Conservation (phyloP, 768 basidiomycete species). For the Russula compacta region DNA sequence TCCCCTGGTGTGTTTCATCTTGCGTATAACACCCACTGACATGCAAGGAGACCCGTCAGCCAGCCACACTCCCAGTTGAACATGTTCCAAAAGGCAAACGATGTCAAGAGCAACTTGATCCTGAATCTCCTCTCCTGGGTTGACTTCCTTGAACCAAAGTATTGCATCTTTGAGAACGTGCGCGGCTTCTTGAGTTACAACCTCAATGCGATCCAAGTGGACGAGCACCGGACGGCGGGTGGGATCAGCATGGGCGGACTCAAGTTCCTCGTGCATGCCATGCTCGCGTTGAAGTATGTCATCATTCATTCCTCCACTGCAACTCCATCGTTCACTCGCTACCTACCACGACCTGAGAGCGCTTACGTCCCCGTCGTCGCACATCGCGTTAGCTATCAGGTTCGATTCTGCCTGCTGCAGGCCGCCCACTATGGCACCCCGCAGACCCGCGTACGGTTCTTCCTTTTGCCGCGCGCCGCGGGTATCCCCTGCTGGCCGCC, state of each 20-base stretch:
- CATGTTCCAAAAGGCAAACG: conserved; percentile 58
- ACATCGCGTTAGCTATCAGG: conserved; percentile 32
- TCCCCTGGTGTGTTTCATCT: conserved; percentile 51
- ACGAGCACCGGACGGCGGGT: conserved; percentile 41
- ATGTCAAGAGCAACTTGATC: conserved; percentile 60
- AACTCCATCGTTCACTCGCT: neutral
- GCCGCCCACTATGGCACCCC: conserved; percentile 42
- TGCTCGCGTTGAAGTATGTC: conserved; percentile 57
- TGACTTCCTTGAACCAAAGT: conserved; percentile 34
- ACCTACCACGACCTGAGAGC: neutral
- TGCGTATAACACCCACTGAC: neutral
- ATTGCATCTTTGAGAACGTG: conserved; percentile 43
- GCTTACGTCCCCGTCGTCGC: neutral
- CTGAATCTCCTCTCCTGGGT: conserved; percentile 44
- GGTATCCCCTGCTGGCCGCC: conserved; percentile 30
- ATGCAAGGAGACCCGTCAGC: conserved; percentile 29
- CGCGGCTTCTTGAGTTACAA: conserved; percentile 35
- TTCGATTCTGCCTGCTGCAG: conserved; percentile 36
- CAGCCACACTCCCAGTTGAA: conserved; percentile 69
- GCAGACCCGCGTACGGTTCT: conserved; percentile 39
- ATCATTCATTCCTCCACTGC: neutral
- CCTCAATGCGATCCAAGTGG: conserved; percentile 31
- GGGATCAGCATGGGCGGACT: conserved; percentile 68
- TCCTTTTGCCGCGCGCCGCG: conserved; percentile 37
- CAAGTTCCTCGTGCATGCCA: conserved; percentile 51